Base-by-base conservation (phyloP, 208 protist species). In the Leishmania tropica region DNA sequence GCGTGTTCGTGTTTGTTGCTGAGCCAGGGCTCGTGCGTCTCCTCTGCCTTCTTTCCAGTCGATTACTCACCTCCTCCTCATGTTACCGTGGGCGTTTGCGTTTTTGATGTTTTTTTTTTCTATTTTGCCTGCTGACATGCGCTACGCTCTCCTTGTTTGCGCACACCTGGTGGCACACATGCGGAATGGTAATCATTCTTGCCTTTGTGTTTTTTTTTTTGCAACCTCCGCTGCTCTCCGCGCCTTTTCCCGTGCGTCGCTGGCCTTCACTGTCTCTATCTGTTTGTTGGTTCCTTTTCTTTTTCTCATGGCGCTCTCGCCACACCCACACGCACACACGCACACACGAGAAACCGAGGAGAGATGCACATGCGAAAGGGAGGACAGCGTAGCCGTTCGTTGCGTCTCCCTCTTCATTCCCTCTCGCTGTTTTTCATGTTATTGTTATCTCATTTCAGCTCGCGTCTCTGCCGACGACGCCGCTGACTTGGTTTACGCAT, bases 231-330 rank as follows among this genome's bases (percentile, higher is more conserved):
- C 1, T 48, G 45, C 45, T 48, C 45, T 48, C 45, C 45, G 45
- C 45, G 0, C 45, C 45, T 48, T 48, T 1, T 48, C 45, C 45
- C 45, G 45, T 48, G 8, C 45, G 45, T 48, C 45, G 45, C 45
- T 48, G 45, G 45, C 11, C 7, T 21, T 68, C 28, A 37, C n/a
- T 68, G 31, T 68, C 35, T 68, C 11, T 40, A 6, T 68, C 62
- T 68, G 11, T 56, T 15, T 42, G 51, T 58, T 81, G 48, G 67
- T 19, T 81, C 54, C 67, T 67, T 67, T 51, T 48, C n/a, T n/a
- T n/a, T n/a, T n/a, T n/a, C n/a, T n/a, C n/a, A n/a, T n/a, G n/a
- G n/a, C n/a, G n/a, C n/a, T n/a, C n/a, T n/a, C n/a, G n/a, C n/a
- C n/a, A n/a, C n/a, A n/a, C n/a, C n/a, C n/a, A n/a, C n/a, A n/a